Conservation (phyloP, 805 yeast genomes). For the Wickerhamiella azymoides region DNA sequence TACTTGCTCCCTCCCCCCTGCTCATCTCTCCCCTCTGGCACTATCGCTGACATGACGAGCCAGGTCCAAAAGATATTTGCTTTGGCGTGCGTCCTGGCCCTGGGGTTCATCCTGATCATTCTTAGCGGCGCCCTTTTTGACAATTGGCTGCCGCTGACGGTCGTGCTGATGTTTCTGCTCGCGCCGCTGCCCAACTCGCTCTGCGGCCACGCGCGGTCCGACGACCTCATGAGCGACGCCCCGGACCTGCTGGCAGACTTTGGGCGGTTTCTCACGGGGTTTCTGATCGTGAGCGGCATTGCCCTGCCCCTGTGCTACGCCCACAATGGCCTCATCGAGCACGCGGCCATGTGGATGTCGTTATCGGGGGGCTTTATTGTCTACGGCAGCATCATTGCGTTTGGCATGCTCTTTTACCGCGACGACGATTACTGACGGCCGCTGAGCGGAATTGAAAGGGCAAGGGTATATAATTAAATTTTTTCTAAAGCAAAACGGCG, state of each 20-base stretch:
- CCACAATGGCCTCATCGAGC: conserved; percentile 60
- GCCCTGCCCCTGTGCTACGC: conserved; percentile 62
- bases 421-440: conserved; percentile 28
- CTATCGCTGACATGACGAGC: conserved; percentile 23
- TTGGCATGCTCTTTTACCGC: conserved; percentile 63
- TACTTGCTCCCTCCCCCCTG: too few relatives aligned
- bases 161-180: conserved; percentile 48
- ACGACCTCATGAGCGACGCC: conserved; percentile 50
- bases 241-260: conserved; percentile 45
- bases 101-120: conserved; percentile 80
- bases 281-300: conserved; percentile 61
- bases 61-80: conserved; percentile 70
- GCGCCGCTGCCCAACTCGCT: conserved; percentile 64
- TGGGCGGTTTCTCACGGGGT: conserved; percentile 68
- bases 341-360: conserved; percentile 61
- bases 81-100: conserved; percentile 62
- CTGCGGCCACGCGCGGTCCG: conserved; percentile 35
- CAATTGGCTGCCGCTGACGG: conserved; percentile 82
- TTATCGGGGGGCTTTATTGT: conserved; percentile 73
- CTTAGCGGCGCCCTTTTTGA: conserved; percentile 78
- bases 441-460: background rate
- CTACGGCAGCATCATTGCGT: conserved; percentile 69
- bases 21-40: background rate
- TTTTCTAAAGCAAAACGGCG: conserved; percentile 1
- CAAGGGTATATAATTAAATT: too few relatives aligned